Evolutionary conservation across 2,329 filamentous ascomycete species (phyloP).

Genomic region (Colletotrichum magnum): DNA sequence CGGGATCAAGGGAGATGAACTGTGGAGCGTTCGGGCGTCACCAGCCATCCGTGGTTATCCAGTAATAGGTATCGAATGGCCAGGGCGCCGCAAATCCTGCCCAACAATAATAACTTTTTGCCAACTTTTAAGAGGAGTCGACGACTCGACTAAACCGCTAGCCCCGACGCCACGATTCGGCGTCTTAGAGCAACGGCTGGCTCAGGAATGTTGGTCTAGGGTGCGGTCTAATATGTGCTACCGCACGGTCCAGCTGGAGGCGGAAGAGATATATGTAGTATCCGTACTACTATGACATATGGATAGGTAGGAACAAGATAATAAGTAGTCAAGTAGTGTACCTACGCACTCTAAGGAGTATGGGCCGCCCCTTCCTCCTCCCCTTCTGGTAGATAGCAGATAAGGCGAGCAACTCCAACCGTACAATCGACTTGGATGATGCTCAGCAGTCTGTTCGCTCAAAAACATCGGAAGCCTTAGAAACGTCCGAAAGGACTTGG

Average conservation of each 20-base stretch:
- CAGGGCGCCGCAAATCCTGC: slow-evolving; percentile 7
- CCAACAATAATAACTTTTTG: slow-evolving; percentile 16
- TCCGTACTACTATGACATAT: too few relatives aligned
- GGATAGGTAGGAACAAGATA: too few relatives aligned
- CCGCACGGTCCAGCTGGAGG: slow-evolving; percentile 10
- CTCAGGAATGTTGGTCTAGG: slow-evolving; percentile 13
- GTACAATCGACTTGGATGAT: background rate
- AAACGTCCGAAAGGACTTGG: background rate
- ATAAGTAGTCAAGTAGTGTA: too few relatives aligned
- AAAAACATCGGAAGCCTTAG: background rate
- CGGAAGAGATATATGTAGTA: slow-evolving; percentile 11
- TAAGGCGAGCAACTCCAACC: too few relatives aligned
- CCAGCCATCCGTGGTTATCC: background rate
- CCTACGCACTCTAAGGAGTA: too few relatives aligned
- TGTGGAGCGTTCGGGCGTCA: background rate
- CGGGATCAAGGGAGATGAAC: slow-evolving; percentile 23
- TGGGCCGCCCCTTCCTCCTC: too few relatives aligned
- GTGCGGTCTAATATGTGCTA: slow-evolving; percentile 6
- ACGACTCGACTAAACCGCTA: background rate
- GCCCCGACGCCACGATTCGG: slow-evolving; percentile 16
- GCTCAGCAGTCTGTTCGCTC: background rate
- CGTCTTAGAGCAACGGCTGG: slow-evolving; percentile 29
- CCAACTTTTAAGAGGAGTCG: slow-evolving; percentile 15
- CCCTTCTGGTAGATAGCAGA: too few relatives aligned
- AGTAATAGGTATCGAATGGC: background rate